These are phyloP conservation scores for Mucor irregularis DNA, from an alignment of 371 early-diverging fungal genomes.

Conservation along the genomic window DNA sequence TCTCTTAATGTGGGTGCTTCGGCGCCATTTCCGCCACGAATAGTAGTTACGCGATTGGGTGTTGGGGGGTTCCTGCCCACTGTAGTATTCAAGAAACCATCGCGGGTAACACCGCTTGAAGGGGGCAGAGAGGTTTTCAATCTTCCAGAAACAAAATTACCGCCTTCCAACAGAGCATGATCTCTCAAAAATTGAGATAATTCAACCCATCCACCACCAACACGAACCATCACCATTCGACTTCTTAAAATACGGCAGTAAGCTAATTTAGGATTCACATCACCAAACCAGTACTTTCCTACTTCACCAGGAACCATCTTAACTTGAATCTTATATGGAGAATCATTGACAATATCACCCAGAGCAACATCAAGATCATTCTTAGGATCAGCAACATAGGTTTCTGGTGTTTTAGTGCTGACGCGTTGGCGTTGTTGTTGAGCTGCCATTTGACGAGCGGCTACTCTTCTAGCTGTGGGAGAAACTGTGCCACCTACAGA, in stretches of 20 bases:
- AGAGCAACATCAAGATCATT: conserved; percentile 74
- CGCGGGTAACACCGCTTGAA: conserved; percentile 8
- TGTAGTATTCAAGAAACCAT: conserved; percentile 28
- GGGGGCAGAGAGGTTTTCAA: conserved; percentile 12
- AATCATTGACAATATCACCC: conserved; percentile 68
- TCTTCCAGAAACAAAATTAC: conserved; percentile 25
- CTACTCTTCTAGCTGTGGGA: conserved; percentile 19
- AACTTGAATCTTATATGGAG: conserved; percentile 44
- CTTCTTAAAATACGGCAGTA: conserved; percentile 72
- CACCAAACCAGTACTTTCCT: conserved; percentile 76
- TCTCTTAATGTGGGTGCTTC: conserved; percentile 16
- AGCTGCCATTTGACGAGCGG: conserved; percentile 10
- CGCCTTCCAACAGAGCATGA: conserved; percentile 42
- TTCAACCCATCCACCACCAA: conserved; percentile 82
- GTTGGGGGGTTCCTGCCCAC: conserved; percentile 13
- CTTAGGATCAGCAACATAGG: conserved; percentile 67
- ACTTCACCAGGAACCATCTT: conserved; percentile 62
- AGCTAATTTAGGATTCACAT: conserved; percentile 67
- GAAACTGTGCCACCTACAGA: conserved; percentile 11
- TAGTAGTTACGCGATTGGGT: conserved; percentile 6
- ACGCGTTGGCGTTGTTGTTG: conserved; percentile 10
- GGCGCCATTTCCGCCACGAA: conserved; percentile 10
- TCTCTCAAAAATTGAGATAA: conserved; percentile 58
- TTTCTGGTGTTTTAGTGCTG: conserved; percentile 19
- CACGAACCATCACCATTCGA: conserved; percentile 78